Conservation (phyloP, 352 stramenopile species). For the Phytophthora vignae region DNA sequence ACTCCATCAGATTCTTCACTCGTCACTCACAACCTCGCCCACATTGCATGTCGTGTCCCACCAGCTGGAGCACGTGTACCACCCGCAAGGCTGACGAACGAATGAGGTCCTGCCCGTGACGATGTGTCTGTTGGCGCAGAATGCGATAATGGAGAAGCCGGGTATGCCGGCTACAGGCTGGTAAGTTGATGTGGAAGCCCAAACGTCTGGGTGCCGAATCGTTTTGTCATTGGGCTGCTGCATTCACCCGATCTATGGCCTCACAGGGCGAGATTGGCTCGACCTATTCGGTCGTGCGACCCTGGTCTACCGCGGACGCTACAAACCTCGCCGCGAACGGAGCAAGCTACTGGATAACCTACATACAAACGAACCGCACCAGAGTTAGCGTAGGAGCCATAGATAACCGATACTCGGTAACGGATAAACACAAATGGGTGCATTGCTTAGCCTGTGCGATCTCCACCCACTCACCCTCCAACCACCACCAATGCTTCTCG, state of each 20-base stretch:
- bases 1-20: too few relatives aligned
- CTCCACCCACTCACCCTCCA: slow-evolving; percentile 5
- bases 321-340: slow-evolving; percentile 4
- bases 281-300: not conserved
- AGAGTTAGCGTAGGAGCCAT: slow-evolving; percentile 1
- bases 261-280: not conserved
- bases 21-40: too few relatives aligned
- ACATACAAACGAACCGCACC: slow-evolving; percentile 7
- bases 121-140: not conserved
- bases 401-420: too few relatives aligned
- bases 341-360: slow-evolving; percentile 1
- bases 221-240: slow-evolving; percentile 3
- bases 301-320: not conserved
- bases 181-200: not conserved
- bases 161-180: not conserved
- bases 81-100: not conserved
- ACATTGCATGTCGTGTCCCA: slow-evolving; percentile 2
- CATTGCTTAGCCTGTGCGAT: not conserved
- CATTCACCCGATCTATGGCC: slow-evolving; percentile 5
- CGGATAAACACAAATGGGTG: not conserved
- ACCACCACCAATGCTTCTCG: not conserved
- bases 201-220: slow-evolving; percentile 9
- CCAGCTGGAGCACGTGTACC: not conserved
- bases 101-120: slow-evolving; percentile 5
- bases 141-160: slow-evolving; percentile 1